A percentile compares a stretch with the other conserved stretches of the same genome.
phyloP scores from a whole-genome alignment of 768 basidiomycete genomes.

The Russula abietina region DNA sequence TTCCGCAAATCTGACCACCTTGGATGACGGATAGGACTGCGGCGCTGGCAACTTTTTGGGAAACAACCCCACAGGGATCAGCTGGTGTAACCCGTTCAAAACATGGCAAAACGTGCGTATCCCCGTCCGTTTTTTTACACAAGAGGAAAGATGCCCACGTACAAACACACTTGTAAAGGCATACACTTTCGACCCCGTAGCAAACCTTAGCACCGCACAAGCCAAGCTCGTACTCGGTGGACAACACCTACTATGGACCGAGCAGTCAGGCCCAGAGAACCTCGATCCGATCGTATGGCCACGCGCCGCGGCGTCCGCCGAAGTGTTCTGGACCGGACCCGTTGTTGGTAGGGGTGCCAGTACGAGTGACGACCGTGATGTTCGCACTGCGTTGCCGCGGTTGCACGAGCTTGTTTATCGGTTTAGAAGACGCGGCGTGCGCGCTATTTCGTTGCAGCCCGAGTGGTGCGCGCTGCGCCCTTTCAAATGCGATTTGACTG shows the following conservation, averaged over 20 bases:
- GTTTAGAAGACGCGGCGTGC: constrained; percentile 33
- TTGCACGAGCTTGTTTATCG: constrained; percentile 45
- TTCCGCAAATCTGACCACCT: too few species aligned
- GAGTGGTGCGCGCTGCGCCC: constrained; percentile 40
- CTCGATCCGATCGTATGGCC: constrained; percentile 70
- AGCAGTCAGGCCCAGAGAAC: constrained; percentile 64
- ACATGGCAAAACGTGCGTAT: constrained; percentile 62
- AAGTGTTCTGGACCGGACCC: constrained; percentile 68
- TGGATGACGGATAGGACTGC: constrained; percentile 62
- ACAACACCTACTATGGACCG: constrained; percentile 67
- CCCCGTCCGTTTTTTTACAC: not conserved
- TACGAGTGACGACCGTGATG: constrained; percentile 15
- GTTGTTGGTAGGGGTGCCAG: constrained; percentile 17
- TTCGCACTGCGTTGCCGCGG: constrained; percentile 48
- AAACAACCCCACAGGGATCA: constrained; percentile 40
- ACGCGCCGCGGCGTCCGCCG: constrained; percentile 62
- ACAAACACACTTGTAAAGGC: constrained; percentile 31
- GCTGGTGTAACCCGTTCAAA: constrained; percentile 79
- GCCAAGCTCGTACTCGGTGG: constrained; percentile 61
- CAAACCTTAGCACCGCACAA: constrained; percentile 45
- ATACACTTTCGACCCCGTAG: constrained; percentile 67
- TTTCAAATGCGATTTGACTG: constrained; percentile 2
- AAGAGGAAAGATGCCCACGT: too few species aligned
- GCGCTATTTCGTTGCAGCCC: constrained; percentile 36
- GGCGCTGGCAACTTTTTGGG: constrained; percentile 71